Base-by-base conservation (phyloP, 2,329 filamentous ascomycete genomes). In the Torrubiellomyces zombiae region DNA sequence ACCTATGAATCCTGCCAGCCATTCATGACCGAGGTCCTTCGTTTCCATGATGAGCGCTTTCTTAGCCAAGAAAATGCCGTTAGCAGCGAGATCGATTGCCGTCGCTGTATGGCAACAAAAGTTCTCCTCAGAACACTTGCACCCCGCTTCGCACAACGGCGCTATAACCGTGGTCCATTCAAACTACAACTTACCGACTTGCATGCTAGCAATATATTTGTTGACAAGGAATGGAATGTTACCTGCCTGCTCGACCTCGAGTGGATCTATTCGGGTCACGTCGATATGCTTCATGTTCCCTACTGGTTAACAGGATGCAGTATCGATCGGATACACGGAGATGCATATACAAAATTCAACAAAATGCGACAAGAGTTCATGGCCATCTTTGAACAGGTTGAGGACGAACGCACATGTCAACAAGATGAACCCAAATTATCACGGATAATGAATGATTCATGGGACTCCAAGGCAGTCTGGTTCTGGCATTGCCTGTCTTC, bases 151-250 rank as follows among this genome's bases (percentile, higher is more conserved):
- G n/a, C n/a, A n/a, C n/a, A n/a, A n/a, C n/a, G n/a, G n/a, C n/a
- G n/a, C n/a, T n/a, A n/a, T n/a, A n/a, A n/a, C n/a, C n/a, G n/a
- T n/a, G 42, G 42, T 5, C 43, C 42, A 3, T 48, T 35, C 26
- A 25, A 34, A 25, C 30, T 48, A 4, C 31, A 37, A 25, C 22
- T 48, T 14, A 48, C 45, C 16, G 43, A 51, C 28, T 31, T 51
- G 16, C 40, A 50, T 35, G 31, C 27, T 19, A 46, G 43, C 26
- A 50, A 50, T 25, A 44, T 51, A 19, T 44, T 50, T 18, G 44
- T 51, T 6, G 44, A 51, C 25, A 28, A 44, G 22, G 26, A 48
- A 18, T 46, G 42, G 43, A 47, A 50, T 19, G 32, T 50, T 17
- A 44, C 38, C 10, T 37, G 34, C 26, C 23, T 49, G 6, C 40